phyloP scores from a whole-genome alignment of 495 filamentous ascomycete genomes.

The Jackrogersella minutella region DNA sequence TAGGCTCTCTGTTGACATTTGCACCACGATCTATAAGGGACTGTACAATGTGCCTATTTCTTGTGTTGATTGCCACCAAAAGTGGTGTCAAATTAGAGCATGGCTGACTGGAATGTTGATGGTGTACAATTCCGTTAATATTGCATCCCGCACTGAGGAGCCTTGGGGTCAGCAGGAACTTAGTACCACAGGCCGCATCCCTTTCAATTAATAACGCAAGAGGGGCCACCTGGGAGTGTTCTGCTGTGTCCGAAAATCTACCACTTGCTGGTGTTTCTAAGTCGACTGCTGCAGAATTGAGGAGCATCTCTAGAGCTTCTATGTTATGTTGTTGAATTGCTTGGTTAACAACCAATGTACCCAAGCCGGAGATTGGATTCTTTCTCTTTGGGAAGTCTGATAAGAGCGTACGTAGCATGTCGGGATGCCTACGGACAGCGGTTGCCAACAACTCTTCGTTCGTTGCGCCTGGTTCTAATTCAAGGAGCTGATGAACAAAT shows the following conservation, averaged over 20 bases:
- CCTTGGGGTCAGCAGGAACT: background rate
- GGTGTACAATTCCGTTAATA: background rate
- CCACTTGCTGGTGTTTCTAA: background rate
- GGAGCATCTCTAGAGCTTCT: constrained; percentile 11
- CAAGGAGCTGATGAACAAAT: background rate
- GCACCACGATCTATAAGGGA: constrained; percentile 46
- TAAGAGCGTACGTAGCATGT: constrained; percentile 5
- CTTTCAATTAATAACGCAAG: background rate
- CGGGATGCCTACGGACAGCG: background rate
- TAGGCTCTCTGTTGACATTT: constrained; percentile 38
- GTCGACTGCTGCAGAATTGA: constrained; percentile 4
- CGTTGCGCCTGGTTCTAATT: background rate
- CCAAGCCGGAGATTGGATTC: background rate
- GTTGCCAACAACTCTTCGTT: background rate
- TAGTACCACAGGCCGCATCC: background rate
- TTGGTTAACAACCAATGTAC: background rate
- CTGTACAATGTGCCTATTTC: constrained; percentile 34
- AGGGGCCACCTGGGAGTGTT: too few relatives aligned
- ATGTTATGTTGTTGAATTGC: background rate
- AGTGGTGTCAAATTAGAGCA: constrained; percentile 7
- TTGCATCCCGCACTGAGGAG: constrained; percentile 15
- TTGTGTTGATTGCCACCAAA: constrained; percentile 17
- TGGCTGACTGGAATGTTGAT: too few relatives aligned
- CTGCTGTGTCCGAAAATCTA: too few relatives aligned
- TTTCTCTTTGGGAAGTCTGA: background rate